Evolutionary conservation across 2,329 filamentous ascomycete species (phyloP), one percentile per base, ranked within the genome.

Genomic region (Ophiostoma sp.): DNA sequence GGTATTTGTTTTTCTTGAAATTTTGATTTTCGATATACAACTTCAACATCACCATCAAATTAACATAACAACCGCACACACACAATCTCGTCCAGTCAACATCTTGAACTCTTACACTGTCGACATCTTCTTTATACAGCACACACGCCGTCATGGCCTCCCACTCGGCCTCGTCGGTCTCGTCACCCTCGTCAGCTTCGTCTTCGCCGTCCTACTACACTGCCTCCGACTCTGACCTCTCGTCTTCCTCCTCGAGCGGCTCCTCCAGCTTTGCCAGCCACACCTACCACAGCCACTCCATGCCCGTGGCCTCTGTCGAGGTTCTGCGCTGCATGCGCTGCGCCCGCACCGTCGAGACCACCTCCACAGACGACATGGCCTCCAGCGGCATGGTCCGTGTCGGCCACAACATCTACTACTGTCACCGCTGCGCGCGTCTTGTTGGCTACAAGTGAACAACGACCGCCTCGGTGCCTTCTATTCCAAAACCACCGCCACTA

Each of bases 391-490:
- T 90, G 87, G 84, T 90, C 17, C 83, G 85, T 75, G 87, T 89
- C 72, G 86, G 86, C 1, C 85, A 86, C 77, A 88, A 88, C 77
- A 84, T 89, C 72, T 89, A 89, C 80, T 89, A 90, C 79, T 89
- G 87, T 79, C 82, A 84, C 71, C 83, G 86, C 48, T 90, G 87
- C 76, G 87, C 87, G 72, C 85, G 83, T 76, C 85, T 87, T 77
- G 85, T 87, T 41, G 87, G 87, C 74, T 89, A 88, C 78, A 86
- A 84, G 77, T 89, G 83, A 85, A 75, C 65, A 4, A 6, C 7
- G 7, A 13, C 39, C 15, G 20, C 62, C 65, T 33, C 36, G 27
- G 31, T 23, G 15, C 17, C 41, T 39, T 13, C 35, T 6, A 36
- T 35, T 11, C 7, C 31, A 52, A 17, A 31, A 41, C 39, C 11